phyloP scores from a whole-genome alignment of 371 early-diverging fungal genomes.

The Sanchytrium tribonematis region DNA sequence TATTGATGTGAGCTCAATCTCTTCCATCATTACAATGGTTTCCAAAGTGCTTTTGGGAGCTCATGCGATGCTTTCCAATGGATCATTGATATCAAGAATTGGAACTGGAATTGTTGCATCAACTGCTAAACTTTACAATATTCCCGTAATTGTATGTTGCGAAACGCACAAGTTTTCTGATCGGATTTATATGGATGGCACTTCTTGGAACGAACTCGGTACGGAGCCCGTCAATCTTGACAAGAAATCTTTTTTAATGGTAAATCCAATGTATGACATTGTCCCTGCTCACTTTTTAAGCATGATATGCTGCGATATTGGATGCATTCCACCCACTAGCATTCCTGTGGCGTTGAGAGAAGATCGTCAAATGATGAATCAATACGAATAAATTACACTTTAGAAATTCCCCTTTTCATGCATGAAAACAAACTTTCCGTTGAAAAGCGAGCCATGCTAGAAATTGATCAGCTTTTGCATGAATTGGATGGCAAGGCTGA shows the following conservation, averaged over 20 bases:
- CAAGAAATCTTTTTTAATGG: conserved; percentile 20
- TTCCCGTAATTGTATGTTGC: conserved; percentile 81
- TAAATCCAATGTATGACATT: conserved; percentile 69
- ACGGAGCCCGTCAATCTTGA: conserved; percentile 15
- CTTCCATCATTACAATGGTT: conserved; percentile 12
- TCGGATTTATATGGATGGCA: conserved; percentile 65
- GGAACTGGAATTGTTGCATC: conserved; percentile 78
- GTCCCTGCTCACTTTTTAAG: conserved; percentile 75
- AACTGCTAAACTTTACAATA: conserved; percentile 51
- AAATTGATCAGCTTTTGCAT: too few relatives aligned
- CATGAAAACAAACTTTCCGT: too few relatives aligned
- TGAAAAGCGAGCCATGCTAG: too few relatives aligned
- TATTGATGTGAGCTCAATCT: neutral
- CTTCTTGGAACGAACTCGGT: conserved; percentile 82
- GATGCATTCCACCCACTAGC: conserved; percentile 64
- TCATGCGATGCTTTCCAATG: conserved; percentile 65
- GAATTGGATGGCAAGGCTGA: too few relatives aligned
- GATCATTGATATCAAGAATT: conserved; percentile 60
- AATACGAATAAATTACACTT: too few relatives aligned
- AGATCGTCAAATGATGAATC: too few relatives aligned
- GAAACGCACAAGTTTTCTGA: conserved; percentile 89
- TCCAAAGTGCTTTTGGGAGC: conserved; percentile 82
- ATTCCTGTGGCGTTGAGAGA: conserved; percentile 3
- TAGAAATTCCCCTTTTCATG: too few relatives aligned
- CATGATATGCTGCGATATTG: conserved; percentile 71